A percentile compares a stretch with the other conserved stretches of the same genome.
Conservation (phyloP, 352 stramenopile species). For the Globisporangium solare region DNA sequence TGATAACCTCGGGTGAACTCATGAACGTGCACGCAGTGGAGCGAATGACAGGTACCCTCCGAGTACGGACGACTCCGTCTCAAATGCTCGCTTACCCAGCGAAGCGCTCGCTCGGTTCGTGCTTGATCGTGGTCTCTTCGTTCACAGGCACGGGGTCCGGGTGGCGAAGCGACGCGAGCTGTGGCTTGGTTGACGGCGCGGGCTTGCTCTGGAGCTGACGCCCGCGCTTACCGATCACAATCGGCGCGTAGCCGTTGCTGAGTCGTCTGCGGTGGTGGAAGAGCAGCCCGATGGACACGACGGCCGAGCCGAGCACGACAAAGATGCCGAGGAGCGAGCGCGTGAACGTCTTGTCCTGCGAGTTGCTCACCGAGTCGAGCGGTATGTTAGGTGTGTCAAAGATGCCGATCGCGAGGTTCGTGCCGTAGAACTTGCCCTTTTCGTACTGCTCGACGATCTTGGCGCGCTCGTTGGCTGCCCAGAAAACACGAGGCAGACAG, state of each 20-base stretch:
- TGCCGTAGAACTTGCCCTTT: constrained; percentile 54
- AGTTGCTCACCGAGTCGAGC: constrained; percentile 23
- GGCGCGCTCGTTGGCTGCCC: constrained; percentile 36
- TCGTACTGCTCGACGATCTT: constrained; percentile 59
- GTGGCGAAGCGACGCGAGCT: constrained; percentile 25
- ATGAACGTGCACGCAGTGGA: too few relatives aligned
- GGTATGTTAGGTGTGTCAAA: constrained; percentile 42
- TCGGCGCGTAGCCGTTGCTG: constrained; percentile 62
- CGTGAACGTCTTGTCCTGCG: constrained; percentile 18
- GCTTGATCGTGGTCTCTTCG: constrained; percentile 46
- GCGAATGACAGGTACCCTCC: too few relatives aligned
- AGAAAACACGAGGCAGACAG: constrained; percentile 1
- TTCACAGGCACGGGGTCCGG: constrained; percentile 24
- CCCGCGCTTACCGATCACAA: constrained; percentile 34
- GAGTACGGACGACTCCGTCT: too few relatives aligned
- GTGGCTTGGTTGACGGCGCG: constrained; percentile 4
- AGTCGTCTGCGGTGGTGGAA: constrained; percentile 49
- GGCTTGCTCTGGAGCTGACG: constrained; percentile 26
- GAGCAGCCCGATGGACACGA: constrained; percentile 44
- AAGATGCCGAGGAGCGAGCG: constrained; percentile 34
- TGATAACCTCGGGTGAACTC: too few relatives aligned
- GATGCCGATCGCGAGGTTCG: constrained; percentile 56
- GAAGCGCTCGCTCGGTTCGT: constrained; percentile 59
- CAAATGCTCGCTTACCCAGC: constrained; percentile 32
- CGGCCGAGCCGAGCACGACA: constrained; percentile 33